Base-by-base conservation (phyloP, 805 yeast species). In the Ogataea siamensis region DNA sequence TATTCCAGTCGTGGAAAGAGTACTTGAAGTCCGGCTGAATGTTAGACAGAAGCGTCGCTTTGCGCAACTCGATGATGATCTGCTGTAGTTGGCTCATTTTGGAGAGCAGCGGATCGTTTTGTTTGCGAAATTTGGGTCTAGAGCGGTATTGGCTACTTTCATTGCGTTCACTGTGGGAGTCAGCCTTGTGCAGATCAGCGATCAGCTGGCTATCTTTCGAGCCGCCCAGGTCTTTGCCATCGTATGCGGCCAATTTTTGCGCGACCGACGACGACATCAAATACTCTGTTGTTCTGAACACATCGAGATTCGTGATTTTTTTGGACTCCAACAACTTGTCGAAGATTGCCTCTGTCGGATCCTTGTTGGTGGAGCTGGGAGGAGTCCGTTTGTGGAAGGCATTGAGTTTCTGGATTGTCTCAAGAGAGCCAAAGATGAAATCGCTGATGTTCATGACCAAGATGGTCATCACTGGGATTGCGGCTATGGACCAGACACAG, bases 381-480 rank as follows among this genome's bases (percentile, higher is more conserved):
- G 10, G n/a, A 11, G 9, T 13, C 17, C 4, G 10, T 5, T 16
- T 14, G 31, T 14, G 31, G 21, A 17, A 14, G 7, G 17, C 19
- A 8, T 8, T 19, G 13, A 27, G 11, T 10, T 35, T 28, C 15
- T 35, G 39, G 10, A 36, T n/a, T 10, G 23, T 15, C n/a, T 24
- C 51, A 15, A 61, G 41, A 8, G 55, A 46, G 3, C 54, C 42
- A 54, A 73, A 65, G 6, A 78, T 49, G 12, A 74, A 65, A 54
- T 85, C 94, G 45, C 91, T 86, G 32, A 82, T 64, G 36, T 76
- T 78, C 1, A 89, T 80, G 26, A 87, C 76, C 39, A 87, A 67
- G 12, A 82, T 80, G 2, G 95, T 84, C 94, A 87, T 87, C 35
- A 87, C 66, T 1, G 96, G 96, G 15, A 88, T 81, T 0, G 96